Base-by-base conservation (phyloP, 305 asterid genomes). In the Plantago lanceolata region DNA sequence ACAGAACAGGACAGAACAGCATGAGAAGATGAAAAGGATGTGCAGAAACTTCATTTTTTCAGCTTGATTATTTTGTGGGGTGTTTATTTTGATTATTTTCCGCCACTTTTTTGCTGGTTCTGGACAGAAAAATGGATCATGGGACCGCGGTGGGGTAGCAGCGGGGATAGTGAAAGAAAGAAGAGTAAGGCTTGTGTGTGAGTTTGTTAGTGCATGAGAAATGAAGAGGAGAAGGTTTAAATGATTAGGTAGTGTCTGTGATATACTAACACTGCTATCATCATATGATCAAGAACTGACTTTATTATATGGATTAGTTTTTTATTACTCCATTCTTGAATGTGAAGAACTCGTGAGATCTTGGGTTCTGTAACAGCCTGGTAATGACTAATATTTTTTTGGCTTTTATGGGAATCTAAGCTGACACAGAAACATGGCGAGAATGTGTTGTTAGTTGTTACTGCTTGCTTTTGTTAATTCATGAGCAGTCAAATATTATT, bases 331-430 rank as follows among this genome's bases (percentile, higher is more conserved):
- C 45, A 40, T 40, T 40, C 45, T 48, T 50, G 18, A 45, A 49
- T 60, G 26, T 55, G 67, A 66, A 54, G 24, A 48, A 51, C 76
- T 81, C 85, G 84, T 86, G 95, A 81, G 92, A 83, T 89, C 84
- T 86, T 75, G 88, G 90, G 86, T 77, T 78, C 78, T 75, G 82
- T 59, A 78, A 81, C 68, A 83, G 85, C 44, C 86, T 80, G 80
- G 74, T 73, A 57, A 71, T 76, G 74, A 67, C 74, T 49, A 75
- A 69, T 69, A 73, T 45, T 59, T 40, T 40, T 72, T 82, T 81
- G 79, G 89, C 76, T 67, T 73, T 84, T 81, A 55, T 63, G 73
- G 76, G 64, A 73, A 68, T 71, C 67, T 72, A 66, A 63, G 69
- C 83, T 82, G 78, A 75, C 93, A 80, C 40, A 59, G 28, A 82